phyloP scores from a whole-genome alignment of 768 basidiomycete genomes.

The Butyriboletus loyo region DNA sequence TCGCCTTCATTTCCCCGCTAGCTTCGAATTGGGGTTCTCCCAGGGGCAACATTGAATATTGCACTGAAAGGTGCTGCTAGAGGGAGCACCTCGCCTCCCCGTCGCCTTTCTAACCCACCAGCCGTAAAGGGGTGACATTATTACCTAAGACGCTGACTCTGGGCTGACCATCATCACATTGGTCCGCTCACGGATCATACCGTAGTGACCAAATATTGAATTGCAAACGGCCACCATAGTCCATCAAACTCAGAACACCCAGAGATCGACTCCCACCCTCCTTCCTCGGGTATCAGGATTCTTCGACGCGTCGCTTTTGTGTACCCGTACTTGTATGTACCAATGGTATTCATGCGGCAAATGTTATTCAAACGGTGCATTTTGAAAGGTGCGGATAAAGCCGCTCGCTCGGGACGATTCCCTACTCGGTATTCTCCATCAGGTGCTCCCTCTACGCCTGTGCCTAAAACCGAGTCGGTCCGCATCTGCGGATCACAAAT shows the following conservation, averaged over 20 bases:
- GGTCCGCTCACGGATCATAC: neutral
- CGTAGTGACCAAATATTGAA: too few relatives aligned
- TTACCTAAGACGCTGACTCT: neutral
- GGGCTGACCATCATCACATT: neutral
- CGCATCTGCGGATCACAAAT: neutral
- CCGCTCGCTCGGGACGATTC: neutral
- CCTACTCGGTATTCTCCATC: too few relatives aligned
- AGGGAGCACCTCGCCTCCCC: neutral
- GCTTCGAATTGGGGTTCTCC: neutral
- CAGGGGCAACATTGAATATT: neutral
- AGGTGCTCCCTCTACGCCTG: neutral
- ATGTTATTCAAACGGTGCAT: neutral
- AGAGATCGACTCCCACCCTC: neutral
- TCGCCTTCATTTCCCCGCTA: neutral
- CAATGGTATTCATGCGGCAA: neutral
- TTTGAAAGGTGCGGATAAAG: neutral
- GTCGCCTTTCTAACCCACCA: neutral
- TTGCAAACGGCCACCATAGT: neutral
- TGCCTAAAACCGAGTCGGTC: neutral
- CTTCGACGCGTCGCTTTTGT: neutral
- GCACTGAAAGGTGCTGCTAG: neutral
- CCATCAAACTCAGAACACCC: neutral
- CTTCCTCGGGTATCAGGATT: neutral
- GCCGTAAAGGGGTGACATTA: neutral
- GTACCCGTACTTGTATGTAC: too few relatives aligned